Base-by-base conservation (phyloP, 2,329 filamentous ascomycete species). In the Ophiostoma piceae region DNA sequence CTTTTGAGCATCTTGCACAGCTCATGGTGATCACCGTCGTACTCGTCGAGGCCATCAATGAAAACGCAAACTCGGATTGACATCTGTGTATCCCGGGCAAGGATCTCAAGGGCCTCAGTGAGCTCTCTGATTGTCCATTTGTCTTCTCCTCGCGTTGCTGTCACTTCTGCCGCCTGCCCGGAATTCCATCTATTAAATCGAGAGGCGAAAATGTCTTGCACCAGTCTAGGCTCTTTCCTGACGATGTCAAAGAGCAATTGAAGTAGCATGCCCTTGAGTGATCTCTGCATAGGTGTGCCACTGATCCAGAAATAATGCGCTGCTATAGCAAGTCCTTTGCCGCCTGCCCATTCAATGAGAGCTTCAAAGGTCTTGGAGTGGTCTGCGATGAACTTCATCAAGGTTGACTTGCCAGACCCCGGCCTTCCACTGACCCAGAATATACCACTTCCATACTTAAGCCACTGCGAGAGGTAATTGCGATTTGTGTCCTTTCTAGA, bases 1-100 rank as follows among this genome's bases (percentile, higher is more conserved):
- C 4, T 5, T 7, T 62, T 62, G 14, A 62, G 26, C 8, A 16
- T 32, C 6, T 2, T 12, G 12, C 57, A 35, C 9, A 62, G 14
- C 9, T 19, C 26, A 3, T 35, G 32, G 16, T 62, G 57, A 26
- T 35, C 29, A 29, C 57, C 57, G 2, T 62, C 14, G 29, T 62
- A 62, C 12, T 62, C 57, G 12, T 62, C 57, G 57, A 62, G 57
- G 26, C 57, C 57, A 12, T 62, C 57, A 26, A 62, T 62, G 26
- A 62, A 62, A 26, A 62, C 26, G 11, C 57, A 62, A 7, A 62
- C 12, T 12, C 57, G 57, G 2, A 62, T 4, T 3, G 7, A 8
- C 22, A 62, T 22, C n/a, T 4, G 2, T 9, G 22, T 16, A 26
- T 35, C 14, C 9, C 26, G 14, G 8, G 22, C 57, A 8, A 60